These are phyloP conservation scores for Trypanosoma rangeli DNA, from an alignment of 208 protist genomes.

Conservation along the genomic window DNA sequence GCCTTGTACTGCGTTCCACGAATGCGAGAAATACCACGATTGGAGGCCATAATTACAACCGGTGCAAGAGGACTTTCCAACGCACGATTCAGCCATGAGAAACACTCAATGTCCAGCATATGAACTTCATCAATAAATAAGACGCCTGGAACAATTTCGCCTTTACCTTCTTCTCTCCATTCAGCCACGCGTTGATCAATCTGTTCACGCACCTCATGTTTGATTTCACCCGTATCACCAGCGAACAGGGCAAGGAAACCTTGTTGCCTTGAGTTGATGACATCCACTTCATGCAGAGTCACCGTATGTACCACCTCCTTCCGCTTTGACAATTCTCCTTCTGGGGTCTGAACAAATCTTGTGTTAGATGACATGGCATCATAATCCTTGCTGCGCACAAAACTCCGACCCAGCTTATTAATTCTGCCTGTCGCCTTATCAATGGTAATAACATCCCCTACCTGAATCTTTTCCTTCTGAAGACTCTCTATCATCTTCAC, in stretches of 20 bases:
- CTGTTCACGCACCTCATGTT: constrained; percentile 99
- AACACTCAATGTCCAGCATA: constrained; percentile 99
- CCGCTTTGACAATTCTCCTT: constrained; percentile 99
- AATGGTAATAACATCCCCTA: constrained; percentile 99
- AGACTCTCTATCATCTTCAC: constrained; percentile 99
- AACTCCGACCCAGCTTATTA: constrained; percentile 98
- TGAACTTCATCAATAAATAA: constrained; percentile 97
- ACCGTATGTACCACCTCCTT: constrained; percentile 99
- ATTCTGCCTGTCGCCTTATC: constrained; percentile 99
- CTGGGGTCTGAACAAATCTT: constrained; percentile 97
- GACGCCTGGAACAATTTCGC: constrained; percentile 99
- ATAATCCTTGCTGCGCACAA: constrained; percentile 96
- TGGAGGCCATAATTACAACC: constrained; percentile 99
- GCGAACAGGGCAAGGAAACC: constrained; percentile 99
- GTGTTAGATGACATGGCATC: constrained; percentile 93
- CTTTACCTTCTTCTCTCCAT: constrained; percentile 99
- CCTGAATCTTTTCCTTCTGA: constrained; percentile 98
- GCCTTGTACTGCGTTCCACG: constrained; percentile 98
- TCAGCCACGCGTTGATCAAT: constrained; percentile 99
- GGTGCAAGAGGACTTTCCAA: constrained; percentile 98
- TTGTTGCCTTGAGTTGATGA: constrained; percentile 99
- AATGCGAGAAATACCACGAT: constrained; percentile 99
- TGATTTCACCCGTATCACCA: constrained; percentile 99
- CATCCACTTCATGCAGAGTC: constrained; percentile 99
- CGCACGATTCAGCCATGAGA: constrained; percentile 99